These are phyloP conservation scores for Fusarium newnesense DNA, from an alignment of 2,329 filamentous ascomycete species.

Conservation along the genomic window DNA sequence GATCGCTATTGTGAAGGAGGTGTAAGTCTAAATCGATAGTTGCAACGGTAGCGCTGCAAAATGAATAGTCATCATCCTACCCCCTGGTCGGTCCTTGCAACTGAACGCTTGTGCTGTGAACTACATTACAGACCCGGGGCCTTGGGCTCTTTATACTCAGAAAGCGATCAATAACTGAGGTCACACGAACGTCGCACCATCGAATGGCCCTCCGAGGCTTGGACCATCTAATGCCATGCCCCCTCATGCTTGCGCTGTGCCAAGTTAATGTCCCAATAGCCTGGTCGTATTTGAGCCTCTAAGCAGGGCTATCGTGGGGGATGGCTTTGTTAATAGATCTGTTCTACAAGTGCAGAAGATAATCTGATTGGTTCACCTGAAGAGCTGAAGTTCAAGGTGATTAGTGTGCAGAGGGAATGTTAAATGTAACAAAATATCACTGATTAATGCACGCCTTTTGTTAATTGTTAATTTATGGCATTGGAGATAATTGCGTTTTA, in stretches of 20 bases:
- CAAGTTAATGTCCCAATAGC: conserved; percentile 16
- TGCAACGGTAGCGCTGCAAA: conserved; percentile 28
- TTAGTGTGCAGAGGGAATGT: background rate
- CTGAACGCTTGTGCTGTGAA: background rate
- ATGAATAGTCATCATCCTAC: conserved; percentile 7
- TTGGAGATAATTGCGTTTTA: too few relatives aligned
- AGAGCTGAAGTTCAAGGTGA: conserved; percentile 18
- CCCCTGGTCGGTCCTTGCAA: background rate
- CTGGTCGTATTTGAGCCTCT: conserved; percentile 1
- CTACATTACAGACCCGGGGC: background rate
- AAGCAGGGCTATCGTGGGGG: conserved; percentile 25
- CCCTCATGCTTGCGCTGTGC: conserved; percentile 2
- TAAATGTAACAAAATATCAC: background rate
- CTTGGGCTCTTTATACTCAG: conserved; percentile 16
- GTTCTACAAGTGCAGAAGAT: background rate
- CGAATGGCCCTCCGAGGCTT: background rate
- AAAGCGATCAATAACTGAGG: background rate
- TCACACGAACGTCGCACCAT: conserved; percentile 28
- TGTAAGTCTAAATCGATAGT: background rate
- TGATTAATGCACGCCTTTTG: background rate
- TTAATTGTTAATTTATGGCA: background rate
- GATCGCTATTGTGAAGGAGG: background rate
- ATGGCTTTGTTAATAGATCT: conserved; percentile 27
- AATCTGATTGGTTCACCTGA: conserved; percentile 31
- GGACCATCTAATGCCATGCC: conserved; percentile 11